These are phyloP conservation scores for Medicago ruthenica DNA, from an alignment of 306 rosid genomes.

Conservation along the genomic window DNA sequence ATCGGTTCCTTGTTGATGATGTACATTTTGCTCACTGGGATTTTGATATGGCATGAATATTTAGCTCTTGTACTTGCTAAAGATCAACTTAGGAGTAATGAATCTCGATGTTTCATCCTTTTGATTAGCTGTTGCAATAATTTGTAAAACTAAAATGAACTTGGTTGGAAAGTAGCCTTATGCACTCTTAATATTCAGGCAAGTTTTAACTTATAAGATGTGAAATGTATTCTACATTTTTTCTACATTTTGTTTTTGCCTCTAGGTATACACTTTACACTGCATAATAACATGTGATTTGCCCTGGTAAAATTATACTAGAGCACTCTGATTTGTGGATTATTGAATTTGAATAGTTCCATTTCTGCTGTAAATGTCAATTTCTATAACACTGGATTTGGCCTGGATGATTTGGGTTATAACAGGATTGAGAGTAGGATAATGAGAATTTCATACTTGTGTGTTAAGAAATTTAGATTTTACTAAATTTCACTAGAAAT, in stretches of 20 bases:
- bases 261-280: not conserved
- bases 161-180: slow-evolving; percentile 23
- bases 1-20: slow-evolving; percentile 38
- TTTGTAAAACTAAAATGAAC: slow-evolving; percentile 38
- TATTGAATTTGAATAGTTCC: not conserved
- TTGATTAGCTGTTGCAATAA: slow-evolving; percentile 37
- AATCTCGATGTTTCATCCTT: slow-evolving; percentile 33
- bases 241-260: not conserved
- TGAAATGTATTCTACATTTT: not conserved
- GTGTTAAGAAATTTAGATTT: too few relatives aligned
- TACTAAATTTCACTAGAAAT: too few relatives aligned
- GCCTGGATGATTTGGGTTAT: not conserved
- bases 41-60: slow-evolving; percentile 34
- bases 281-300: not conserved
- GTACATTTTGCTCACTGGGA: slow-evolving; percentile 45
- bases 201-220: not conserved
- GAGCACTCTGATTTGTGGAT: not conserved
- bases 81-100: slow-evolving; percentile 39
- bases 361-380: not conserved
- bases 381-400: not conserved
- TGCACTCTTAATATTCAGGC: not conserved
- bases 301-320: not conserved
- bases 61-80: slow-evolving; percentile 39
- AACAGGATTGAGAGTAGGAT: not conserved
- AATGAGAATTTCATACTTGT: too few relatives aligned